These are phyloP conservation scores for Collybia mongolica DNA, from an alignment of 768 basidiomycete species.

Conservation along the genomic window DNA sequence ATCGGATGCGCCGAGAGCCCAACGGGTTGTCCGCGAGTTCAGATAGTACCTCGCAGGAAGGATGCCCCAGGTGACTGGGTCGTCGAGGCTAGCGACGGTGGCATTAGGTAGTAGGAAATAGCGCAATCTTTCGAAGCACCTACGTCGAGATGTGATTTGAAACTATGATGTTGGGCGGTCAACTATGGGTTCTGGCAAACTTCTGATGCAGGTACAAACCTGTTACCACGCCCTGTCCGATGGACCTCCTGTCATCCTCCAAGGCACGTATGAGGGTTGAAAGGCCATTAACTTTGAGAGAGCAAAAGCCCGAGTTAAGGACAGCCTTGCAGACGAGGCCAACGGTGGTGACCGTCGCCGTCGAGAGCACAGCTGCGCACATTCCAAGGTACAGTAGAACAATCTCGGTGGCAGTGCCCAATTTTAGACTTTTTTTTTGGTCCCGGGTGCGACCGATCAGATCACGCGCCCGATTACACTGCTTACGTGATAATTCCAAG, in stretches of 20 bases:
- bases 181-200: neutral
- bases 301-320: slow-evolving; percentile 63
- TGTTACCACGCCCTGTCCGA: slow-evolving; percentile 70
- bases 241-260: slow-evolving; percentile 37
- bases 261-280: slow-evolving; percentile 64
- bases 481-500: slow-evolving; percentile 15
- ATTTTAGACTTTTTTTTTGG: neutral
- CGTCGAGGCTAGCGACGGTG: slow-evolving; percentile 58
- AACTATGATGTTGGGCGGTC: slow-evolving; percentile 43
- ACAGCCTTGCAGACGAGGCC: slow-evolving; percentile 81
- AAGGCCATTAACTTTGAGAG: slow-evolving; percentile 71
- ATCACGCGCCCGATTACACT: slow-evolving; percentile 4
- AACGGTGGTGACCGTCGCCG: slow-evolving; percentile 59
- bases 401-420: slow-evolving; percentile 7
- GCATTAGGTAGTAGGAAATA: slow-evolving; percentile 8
- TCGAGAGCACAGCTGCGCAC: slow-evolving; percentile 50
- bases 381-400: slow-evolving; percentile 21
- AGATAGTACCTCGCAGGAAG: slow-evolving; percentile 67
- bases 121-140: slow-evolving; percentile 23
- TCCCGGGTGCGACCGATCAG: neutral
- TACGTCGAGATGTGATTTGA: slow-evolving; percentile 94
- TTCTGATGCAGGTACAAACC: slow-evolving; percentile 38
- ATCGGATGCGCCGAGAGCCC: slow-evolving; percentile 92
- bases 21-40: slow-evolving; percentile 63
- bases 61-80: slow-evolving; percentile 85